These are phyloP conservation scores for Kluyveromyces starmeri DNA, from an alignment of 805 yeast genomes.

Conservation along the genomic window DNA sequence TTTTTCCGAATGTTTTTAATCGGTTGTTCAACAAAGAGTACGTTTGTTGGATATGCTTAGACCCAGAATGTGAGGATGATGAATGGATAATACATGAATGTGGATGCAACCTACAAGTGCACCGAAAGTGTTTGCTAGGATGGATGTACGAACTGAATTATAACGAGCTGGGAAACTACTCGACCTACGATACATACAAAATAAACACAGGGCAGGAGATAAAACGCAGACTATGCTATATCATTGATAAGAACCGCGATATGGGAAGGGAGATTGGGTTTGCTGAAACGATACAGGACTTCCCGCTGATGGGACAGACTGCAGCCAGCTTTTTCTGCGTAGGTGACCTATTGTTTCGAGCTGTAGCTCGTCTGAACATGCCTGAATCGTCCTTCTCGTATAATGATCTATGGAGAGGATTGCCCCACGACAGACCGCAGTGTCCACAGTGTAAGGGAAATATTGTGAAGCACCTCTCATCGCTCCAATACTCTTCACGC, in stretches of 20 bases:
- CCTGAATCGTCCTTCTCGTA: neutral
- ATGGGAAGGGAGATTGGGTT: slow-evolving; percentile 12
- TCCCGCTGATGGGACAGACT: slow-evolving; percentile 11
- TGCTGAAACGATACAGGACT: slow-evolving; percentile 10
- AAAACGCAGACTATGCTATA: slow-evolving; percentile 10
- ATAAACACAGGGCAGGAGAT: slow-evolving; percentile 7
- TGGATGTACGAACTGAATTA: slow-evolving; percentile 17
- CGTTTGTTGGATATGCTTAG: slow-evolving; percentile 26
- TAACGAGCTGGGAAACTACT: slow-evolving; percentile 5
- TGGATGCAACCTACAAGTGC: slow-evolving; percentile 26
- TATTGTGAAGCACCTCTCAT: slow-evolving; percentile 6
- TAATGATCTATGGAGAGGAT: slow-evolving; percentile 6
- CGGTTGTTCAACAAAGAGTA: slow-evolving; percentile 7
- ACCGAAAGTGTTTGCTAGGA: slow-evolving; percentile 21
- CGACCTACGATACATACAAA: slow-evolving; percentile 7
- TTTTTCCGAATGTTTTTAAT: neutral
- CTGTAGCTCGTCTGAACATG: neutral
- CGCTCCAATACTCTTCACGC: slow-evolving; percentile 6
- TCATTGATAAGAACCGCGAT: slow-evolving; percentile 15
- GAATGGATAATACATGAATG: slow-evolving; percentile 23
- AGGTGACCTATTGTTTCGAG: slow-evolving; percentile 3
- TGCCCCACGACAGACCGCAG: slow-evolving; percentile 10
- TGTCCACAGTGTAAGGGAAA: slow-evolving; percentile 20
- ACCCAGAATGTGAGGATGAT: slow-evolving; percentile 12
- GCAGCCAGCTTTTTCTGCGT: slow-evolving; percentile 8